Base-by-base conservation (phyloP, 2,329 filamentous ascomycete species). In the Aureobasidium musti region DNA sequence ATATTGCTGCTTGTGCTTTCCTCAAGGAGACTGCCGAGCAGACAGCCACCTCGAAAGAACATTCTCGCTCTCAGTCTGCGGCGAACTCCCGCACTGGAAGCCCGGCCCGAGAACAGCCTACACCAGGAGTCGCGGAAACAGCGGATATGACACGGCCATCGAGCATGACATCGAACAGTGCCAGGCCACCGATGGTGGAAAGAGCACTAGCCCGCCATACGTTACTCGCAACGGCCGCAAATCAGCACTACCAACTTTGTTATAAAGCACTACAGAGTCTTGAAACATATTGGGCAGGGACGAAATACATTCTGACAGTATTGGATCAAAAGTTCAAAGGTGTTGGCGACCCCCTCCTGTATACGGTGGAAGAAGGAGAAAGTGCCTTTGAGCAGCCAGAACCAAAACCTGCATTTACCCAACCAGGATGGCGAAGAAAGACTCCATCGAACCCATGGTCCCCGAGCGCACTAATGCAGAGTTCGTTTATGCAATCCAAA, bases 1-100 rank as follows among this genome's bases (percentile, higher is more conserved):
- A 96, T 72, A 94, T 96, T 68, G 92, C 92, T 0, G 92, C 91
- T 0, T 96, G 91, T 73, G 92, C 92, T 0, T 96, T 96, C 71
- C 80, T 96, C 19, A 91, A 92, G 79, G 92, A 96, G 74, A 91
- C 90, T 5, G 88, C 87, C 3, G 85, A 89, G 17, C 88, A 87
- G 69, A 88, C 89, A 0, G 79, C 80, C 26, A 89, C 89, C 0
- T 86, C 84, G 3, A 83, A 88, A 67, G 82, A 87, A 23, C 75
- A 88, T 33, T 91, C 89, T 0, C 71, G 75, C 11, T 69, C 72
- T 10, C 67, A 66, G 8, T 69, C 68, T 11, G n/a, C 60, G 3
- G 60, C 52, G 10, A 54, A 54, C 11, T 67, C 68, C 3, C 54
- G 64, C 19, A 17, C 79, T 1, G 85, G 84, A 0, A 86, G 85